A percentile compares a stretch with the other conserved stretches of the same genome.
These are phyloP conservation scores for Xylaria sp. DNA, from an alignment of 2,329 filamentous ascomycete genomes.

Conservation along the genomic window DNA sequence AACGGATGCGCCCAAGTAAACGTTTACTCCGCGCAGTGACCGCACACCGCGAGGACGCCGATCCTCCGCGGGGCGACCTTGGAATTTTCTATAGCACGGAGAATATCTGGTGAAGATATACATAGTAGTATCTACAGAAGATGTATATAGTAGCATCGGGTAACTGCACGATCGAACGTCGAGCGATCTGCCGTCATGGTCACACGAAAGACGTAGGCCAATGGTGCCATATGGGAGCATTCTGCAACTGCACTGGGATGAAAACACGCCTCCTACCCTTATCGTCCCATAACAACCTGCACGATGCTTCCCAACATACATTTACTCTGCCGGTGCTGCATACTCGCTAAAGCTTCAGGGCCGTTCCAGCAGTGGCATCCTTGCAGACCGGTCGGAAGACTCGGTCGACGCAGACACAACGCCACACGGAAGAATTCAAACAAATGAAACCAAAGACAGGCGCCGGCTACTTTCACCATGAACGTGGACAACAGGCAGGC, in stretches of 20 bases:
- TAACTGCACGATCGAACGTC: slow-evolving; percentile 25
- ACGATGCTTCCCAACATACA: slow-evolving; percentile 20
- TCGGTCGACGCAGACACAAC: slow-evolving; percentile 20
- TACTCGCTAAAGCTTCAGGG: slow-evolving; percentile 29
- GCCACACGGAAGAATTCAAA: slow-evolving; percentile 29
- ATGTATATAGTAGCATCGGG: slow-evolving; percentile 12
- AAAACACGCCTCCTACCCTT: slow-evolving; percentile 12
- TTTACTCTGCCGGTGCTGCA: slow-evolving; percentile 32
- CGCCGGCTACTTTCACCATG: background rate
- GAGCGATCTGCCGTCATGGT: slow-evolving; percentile 27
- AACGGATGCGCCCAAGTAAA: slow-evolving; percentile 19
- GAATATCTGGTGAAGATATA: background rate
- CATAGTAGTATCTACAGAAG: background rate
- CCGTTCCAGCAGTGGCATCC: slow-evolving; percentile 24
- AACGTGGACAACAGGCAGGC: too few species aligned
- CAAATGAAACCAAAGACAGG: slow-evolving; percentile 25
- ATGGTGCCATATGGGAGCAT: slow-evolving; percentile 3
- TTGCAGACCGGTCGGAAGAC: slow-evolving; percentile 35
- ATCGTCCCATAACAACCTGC: slow-evolving; percentile 18
- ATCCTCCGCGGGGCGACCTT: background rate
- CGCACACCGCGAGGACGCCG: slow-evolving; percentile 21
- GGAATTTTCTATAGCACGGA: background rate
- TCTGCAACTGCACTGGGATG: slow-evolving; percentile 17
- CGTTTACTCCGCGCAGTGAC: slow-evolving; percentile 15
- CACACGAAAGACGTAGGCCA: slow-evolving; percentile 5